A percentile compares a stretch with the other conserved stretches of the same genome.
These are phyloP conservation scores for Yamagishiella unicocca DNA, from an alignment of 139 green algal genomes.

Conservation along the genomic window DNA sequence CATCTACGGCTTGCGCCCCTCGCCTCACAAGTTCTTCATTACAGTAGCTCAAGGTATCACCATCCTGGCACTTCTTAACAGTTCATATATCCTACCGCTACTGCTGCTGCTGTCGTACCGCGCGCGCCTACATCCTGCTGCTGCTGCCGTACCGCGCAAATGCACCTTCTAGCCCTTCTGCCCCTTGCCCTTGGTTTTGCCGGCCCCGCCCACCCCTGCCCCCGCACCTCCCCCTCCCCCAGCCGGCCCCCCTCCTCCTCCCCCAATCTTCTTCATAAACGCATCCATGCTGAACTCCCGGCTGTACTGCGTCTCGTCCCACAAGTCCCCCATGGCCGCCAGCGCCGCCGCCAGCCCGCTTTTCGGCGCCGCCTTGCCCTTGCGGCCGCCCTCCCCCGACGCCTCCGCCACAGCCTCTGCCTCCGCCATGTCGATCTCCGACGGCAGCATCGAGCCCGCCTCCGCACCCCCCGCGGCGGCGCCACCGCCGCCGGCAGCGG, in stretches of 20 bases:
- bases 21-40: too few relatives aligned
- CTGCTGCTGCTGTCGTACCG: too few relatives aligned
- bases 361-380: constrained; percentile 29
- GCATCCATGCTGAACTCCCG: constrained; percentile 86
- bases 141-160: too few relatives aligned
- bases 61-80: too few relatives aligned
- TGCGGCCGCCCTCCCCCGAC: constrained; percentile 17
- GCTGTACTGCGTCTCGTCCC: constrained; percentile 91
- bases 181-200: not conserved
- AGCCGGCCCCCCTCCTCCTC: not conserved
- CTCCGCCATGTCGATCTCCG: constrained; percentile 40
- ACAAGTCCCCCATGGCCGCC: constrained; percentile 77
- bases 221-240: not conserved
- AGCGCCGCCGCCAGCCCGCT: constrained; percentile 34
- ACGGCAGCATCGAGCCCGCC: constrained; percentile 31
- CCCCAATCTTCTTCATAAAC: constrained; percentile 76
- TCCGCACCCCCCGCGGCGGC: constrained; percentile 47
- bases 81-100: too few relatives aligned
- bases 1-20: too few relatives aligned
- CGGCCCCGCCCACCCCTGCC: not conserved
- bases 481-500: not conserved
- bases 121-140: too few relatives aligned
- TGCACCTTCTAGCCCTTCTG: too few relatives aligned
- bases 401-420: constrained; percentile 21
- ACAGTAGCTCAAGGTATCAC: too few relatives aligned